phyloP scores from a whole-genome alignment of 192 early-diverging fungal species.

The Anaeromyces robustus region DNA sequence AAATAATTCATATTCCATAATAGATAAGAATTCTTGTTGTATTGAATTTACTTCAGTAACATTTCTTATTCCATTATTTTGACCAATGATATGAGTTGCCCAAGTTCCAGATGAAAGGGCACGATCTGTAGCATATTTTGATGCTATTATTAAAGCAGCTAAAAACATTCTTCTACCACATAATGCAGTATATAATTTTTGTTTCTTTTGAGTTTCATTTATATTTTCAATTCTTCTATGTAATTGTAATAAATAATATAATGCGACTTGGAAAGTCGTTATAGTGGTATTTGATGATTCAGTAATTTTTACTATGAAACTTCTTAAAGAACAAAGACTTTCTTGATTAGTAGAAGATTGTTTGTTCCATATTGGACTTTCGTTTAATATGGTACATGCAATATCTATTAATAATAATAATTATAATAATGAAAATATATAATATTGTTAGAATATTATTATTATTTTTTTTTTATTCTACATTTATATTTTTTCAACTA shows the following conservation, averaged over 20 bases:
- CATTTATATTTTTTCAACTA: no score
- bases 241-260: background rate
- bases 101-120: slow-evolving; percentile 70
- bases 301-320: background rate
- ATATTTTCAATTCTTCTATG: background rate
- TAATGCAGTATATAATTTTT: background rate
- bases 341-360: background rate
- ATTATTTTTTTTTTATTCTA: no score
- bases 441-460: no score
- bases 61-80: background rate
- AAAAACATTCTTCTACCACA: slow-evolving; percentile 73
- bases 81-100: slow-evolving; percentile 10
- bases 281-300: background rate
- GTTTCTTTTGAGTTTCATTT: background rate
- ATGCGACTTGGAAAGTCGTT: background rate
- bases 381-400: background rate
- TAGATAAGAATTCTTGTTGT: background rate
- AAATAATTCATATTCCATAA: background rate
- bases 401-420: background rate
- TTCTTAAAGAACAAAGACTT: background rate
- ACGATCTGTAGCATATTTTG: slow-evolving; percentile 72
- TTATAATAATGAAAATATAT: no score
- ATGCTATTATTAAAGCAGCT: slow-evolving; percentile 65
- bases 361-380: background rate
- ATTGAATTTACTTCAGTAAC: background rate